Evolutionary conservation across 495 filamentous ascomycete species (phyloP).

Genomic region (Lophiotrema nucula): DNA sequence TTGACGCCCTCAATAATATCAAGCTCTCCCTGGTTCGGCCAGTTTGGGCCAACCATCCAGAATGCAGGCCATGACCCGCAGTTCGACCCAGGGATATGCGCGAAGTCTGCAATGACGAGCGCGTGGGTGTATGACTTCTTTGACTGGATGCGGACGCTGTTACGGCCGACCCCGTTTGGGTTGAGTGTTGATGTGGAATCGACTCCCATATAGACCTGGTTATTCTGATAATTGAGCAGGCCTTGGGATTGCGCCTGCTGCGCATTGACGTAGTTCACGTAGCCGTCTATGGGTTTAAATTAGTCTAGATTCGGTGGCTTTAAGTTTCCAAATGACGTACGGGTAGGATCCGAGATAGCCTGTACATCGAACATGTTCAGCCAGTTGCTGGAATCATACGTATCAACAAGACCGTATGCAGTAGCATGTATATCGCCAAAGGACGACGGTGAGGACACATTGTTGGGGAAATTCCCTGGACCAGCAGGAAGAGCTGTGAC

Average conservation of each 20-base stretch:
- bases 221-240: constrained; percentile 30
- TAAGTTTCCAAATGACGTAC: constrained; percentile 6
- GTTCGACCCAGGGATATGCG: constrained; percentile 40
- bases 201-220: constrained; percentile 41
- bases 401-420: constrained; percentile 20
- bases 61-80: constrained; percentile 47
- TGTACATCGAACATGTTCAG: constrained; percentile 32
- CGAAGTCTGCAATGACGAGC: constrained; percentile 42
- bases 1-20: constrained; percentile 41
- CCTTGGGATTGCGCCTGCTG: constrained; percentile 25
- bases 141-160: constrained; percentile 42
- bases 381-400: constrained; percentile 32
- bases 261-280: constrained; percentile 40
- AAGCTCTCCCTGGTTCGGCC: constrained; percentile 74
- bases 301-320: background rate
- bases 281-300: constrained; percentile 26
- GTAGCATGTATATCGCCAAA: constrained; percentile 7
- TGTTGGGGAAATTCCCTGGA: constrained; percentile 13
- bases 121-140: constrained; percentile 39
- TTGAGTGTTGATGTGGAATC: constrained; percentile 36
- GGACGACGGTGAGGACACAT: constrained; percentile 6
- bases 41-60: constrained; percentile 46
- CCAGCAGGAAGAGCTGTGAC: constrained; percentile 16
- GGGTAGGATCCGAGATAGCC: constrained; percentile 29
- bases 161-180: constrained; percentile 39